A percentile compares a stretch with the other conserved stretches of the same genome.
phyloP scores from a whole-genome alignment of 2,329 filamentous ascomycete species.

The Pestalotiopsis sp. region DNA sequence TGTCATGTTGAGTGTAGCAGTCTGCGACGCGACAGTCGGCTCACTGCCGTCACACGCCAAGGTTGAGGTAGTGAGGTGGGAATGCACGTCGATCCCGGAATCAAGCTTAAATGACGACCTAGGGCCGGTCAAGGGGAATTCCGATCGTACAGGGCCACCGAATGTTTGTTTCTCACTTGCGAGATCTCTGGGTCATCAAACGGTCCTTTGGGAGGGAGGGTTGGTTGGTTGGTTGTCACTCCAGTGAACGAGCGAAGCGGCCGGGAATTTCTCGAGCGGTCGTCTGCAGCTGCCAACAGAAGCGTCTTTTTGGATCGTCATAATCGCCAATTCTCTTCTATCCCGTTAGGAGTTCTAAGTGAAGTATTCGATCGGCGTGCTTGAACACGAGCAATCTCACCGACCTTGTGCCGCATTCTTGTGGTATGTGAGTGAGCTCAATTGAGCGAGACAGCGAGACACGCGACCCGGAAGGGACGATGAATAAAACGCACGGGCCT shows the following conservation, averaged over 20 bases:
- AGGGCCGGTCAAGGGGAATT: constrained; percentile 8
- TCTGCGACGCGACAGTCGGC: neutral
- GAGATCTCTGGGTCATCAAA: constrained; percentile 13
- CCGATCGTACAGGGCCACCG: neutral
- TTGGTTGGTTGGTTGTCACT: neutral
- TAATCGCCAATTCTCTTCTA: too few species aligned
- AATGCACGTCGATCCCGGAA: constrained; percentile 9
- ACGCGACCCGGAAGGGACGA: neutral
- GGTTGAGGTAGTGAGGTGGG: neutral
- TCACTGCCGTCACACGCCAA: neutral
- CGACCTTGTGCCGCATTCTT: too few species aligned
- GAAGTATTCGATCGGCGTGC: too few species aligned
- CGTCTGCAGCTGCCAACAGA: too few species aligned
- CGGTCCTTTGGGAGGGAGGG: neutral
- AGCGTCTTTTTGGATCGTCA: too few species aligned
- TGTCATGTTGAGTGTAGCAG: neutral
- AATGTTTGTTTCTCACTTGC: constrained; percentile 15
- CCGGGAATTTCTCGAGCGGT: too few species aligned
- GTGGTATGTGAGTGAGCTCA: too few species aligned
- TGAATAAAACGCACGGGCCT: neutral
- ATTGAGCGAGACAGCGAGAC: neutral
- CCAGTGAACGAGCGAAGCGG: too few species aligned
- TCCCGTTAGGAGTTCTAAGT: too few species aligned
- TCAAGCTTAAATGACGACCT: constrained; percentile 10
- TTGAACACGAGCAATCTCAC: too few species aligned